Conservation (phyloP, 2,329 filamentous ascomycete species). For the Boeremia exigua region DNA sequence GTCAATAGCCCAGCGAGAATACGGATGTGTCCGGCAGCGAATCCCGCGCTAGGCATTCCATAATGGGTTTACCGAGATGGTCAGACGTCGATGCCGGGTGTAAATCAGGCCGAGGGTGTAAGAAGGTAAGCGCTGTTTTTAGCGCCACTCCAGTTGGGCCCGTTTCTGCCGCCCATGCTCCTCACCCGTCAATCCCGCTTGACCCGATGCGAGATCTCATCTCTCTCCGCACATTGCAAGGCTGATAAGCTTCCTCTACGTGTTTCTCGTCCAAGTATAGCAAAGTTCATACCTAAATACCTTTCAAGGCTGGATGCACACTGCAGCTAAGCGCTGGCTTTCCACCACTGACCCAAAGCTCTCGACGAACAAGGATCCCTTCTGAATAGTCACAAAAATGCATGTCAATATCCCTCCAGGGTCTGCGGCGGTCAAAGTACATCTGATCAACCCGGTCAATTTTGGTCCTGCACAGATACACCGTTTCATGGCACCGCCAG, state of each 20-base stretch:
- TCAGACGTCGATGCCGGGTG: neutral
- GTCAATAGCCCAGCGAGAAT: neutral
- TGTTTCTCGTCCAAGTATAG: too few relatives aligned
- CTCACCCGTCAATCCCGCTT: neutral
- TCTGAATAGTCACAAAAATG: neutral
- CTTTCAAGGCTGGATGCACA: too few relatives aligned
- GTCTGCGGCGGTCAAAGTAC: constrained; percentile 13
- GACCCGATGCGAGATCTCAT: neutral
- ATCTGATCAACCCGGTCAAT: constrained; percentile 48
- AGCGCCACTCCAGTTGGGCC: neutral
- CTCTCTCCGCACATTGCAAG: neutral
- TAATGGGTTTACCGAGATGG: neutral
- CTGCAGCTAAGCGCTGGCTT: too few relatives aligned
- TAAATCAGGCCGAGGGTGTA: neutral
- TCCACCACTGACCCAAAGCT: too few relatives aligned
- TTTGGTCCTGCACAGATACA: constrained; percentile 36
- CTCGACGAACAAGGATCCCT: too few relatives aligned
- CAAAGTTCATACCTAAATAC: too few relatives aligned
- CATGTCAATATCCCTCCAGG: constrained; percentile 17
- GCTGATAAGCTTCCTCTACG: neutral
- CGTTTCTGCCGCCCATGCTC: neutral
- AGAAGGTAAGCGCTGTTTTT: neutral
- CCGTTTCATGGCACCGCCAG: constrained; percentile 33
- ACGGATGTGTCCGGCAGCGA: neutral
- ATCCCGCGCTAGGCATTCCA: neutral